A percentile compares a stretch with the other conserved stretches of the same genome.
Conservation (phyloP, 169 alveolate species). For the Blepharisma undulans region DNA sequence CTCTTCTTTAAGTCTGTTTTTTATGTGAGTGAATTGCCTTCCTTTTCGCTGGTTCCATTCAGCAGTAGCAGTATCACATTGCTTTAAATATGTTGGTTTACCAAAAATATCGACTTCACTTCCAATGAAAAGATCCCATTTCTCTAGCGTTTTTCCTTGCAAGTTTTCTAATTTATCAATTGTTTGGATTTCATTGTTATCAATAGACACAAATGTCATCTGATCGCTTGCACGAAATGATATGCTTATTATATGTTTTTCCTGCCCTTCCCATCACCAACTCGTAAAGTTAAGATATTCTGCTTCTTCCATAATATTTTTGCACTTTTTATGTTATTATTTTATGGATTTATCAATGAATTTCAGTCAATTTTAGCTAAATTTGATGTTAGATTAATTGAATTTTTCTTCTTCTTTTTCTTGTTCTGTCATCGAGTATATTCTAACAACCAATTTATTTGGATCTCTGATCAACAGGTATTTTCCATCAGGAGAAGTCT, state of each 20-base stretch:
- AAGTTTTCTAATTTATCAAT: neutral
- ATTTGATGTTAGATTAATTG: neutral
- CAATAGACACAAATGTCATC: neutral
- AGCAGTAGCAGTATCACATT: constrained; percentile 51
- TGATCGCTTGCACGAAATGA: neutral
- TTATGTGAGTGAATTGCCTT: constrained; percentile 32
- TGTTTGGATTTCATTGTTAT: neutral
- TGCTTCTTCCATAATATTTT: neutral
- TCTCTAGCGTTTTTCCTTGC: neutral
- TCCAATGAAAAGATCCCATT: constrained; percentile 61
- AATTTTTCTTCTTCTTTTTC: constrained; percentile 1
- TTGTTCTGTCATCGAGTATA: neutral
- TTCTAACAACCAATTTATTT: neutral
- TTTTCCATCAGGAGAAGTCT: constrained; percentile 5
- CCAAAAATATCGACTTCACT: constrained; percentile 62
- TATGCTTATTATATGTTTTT: neutral
- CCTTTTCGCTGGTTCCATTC: constrained; percentile 63
- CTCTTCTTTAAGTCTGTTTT: constrained; percentile 58
- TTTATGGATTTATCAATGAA: too few species aligned
- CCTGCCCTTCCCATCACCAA: neutral
- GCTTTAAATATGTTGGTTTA: constrained; percentile 53
- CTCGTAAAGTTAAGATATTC: neutral
- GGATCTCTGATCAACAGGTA: constrained; percentile 31
- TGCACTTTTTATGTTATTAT: too few species aligned
- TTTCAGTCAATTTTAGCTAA: neutral